phyloP scores from a whole-genome alignment of 352 stramenopile genomes.

The Blastocystis sp. region DNA sequence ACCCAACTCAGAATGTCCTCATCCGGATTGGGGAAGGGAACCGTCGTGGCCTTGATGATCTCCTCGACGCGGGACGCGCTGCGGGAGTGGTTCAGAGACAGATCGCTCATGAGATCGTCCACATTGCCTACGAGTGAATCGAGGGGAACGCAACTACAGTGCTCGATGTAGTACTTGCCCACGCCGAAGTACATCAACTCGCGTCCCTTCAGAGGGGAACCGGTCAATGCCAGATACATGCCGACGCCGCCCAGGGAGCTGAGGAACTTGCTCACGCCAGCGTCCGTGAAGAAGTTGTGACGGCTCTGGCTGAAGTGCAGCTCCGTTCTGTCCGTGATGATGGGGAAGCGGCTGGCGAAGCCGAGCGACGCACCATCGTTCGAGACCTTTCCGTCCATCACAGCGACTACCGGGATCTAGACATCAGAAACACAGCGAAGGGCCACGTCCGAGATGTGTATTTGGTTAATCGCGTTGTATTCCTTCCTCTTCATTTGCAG shows the following conservation, averaged over 20 bases:
- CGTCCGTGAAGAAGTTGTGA: slow-evolving; percentile 45
- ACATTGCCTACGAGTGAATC: neutral
- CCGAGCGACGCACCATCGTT: neutral
- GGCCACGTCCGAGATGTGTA: slow-evolving; percentile 26
- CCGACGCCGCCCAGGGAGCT: slow-evolving; percentile 50
- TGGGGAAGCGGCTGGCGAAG: slow-evolving; percentile 35
- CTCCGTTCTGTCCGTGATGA: slow-evolving; percentile 14
- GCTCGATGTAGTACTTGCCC: slow-evolving; percentile 23
- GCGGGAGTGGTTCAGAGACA: slow-evolving; percentile 15
- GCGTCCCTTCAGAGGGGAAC: neutral
- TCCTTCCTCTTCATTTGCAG: slow-evolving; percentile 25
- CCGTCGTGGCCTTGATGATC: neutral
- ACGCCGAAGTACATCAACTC: slow-evolving; percentile 34
- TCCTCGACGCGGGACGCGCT: neutral
- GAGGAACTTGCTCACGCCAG: slow-evolving; percentile 30
- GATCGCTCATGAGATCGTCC: slow-evolving; percentile 24
- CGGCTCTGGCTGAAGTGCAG: slow-evolving; percentile 10
- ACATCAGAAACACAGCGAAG: neutral
- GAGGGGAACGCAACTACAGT: neutral
- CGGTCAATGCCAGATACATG: slow-evolving; percentile 56
- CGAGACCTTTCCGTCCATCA: slow-evolving; percentile 31
- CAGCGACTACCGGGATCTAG: slow-evolving; percentile 30
- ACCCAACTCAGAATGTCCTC: slow-evolving; percentile 1
- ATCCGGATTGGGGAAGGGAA: neutral
- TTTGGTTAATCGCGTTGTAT: slow-evolving; percentile 59